Evolutionary conservation across 2,329 filamentous ascomycete genomes (phyloP).

Genomic region (Apiospora marii): DNA sequence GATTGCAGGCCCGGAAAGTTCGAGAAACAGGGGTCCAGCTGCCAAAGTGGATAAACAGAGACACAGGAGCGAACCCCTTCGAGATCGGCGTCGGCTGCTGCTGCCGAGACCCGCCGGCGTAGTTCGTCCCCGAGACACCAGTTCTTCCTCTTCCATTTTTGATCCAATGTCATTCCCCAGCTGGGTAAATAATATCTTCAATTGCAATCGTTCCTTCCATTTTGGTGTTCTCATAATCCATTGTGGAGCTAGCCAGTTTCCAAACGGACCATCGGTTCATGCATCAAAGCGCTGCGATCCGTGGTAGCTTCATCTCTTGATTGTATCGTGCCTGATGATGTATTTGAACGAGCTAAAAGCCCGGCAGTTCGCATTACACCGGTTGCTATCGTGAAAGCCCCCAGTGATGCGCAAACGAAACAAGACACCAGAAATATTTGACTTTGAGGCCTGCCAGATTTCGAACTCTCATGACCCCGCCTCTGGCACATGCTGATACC

Average conservation of each 20-base stretch:
- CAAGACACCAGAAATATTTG: not conserved
- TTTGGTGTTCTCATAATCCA: not conserved
- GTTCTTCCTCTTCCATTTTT: not conserved
- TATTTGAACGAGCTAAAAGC: not conserved
- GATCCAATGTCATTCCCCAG: not conserved
- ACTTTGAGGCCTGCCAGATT: not conserved
- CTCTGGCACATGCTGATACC: not conserved
- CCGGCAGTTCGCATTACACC: not conserved
- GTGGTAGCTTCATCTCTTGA: not conserved
- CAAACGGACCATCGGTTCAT: not conserved
- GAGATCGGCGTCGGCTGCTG: constrained; percentile 14
- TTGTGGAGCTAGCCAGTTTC: too few relatives aligned
- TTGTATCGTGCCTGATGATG: not conserved
- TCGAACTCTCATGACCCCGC: not conserved
- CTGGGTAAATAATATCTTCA: not conserved
- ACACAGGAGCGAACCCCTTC: not conserved
- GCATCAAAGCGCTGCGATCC: not conserved
- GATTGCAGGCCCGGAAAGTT: not conserved
- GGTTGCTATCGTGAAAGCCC: not conserved
- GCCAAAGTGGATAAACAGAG: constrained; percentile 4
- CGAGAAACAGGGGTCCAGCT: constrained; percentile 19
- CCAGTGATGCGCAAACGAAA: not conserved
- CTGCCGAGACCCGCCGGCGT: not conserved
- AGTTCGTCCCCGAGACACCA: not conserved
- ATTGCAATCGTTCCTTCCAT: not conserved